phyloP scores from a whole-genome alignment of 225 moss, liverwort and hornwort genomes.

The Bryoerythrophyllum caledonicum region DNA sequence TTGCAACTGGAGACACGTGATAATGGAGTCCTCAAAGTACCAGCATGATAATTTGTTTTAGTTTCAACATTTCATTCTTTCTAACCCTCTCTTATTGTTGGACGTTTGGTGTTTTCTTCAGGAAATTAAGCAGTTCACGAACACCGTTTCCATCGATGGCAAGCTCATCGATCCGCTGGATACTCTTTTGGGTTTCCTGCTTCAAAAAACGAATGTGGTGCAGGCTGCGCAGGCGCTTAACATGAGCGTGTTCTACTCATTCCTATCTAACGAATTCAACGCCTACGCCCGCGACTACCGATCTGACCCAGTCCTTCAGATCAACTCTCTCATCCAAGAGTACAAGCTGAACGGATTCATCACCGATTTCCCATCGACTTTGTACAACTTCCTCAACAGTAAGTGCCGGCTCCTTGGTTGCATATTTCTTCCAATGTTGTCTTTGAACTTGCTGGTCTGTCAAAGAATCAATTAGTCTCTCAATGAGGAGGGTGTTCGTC shows the following conservation, averaged over 20 bases:
- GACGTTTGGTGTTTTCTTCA: constrained; percentile 24
- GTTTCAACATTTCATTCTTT: neutral
- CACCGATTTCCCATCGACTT: constrained; percentile 71
- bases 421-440: too few relatives aligned
- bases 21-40: too few relatives aligned
- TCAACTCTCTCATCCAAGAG: constrained; percentile 39
- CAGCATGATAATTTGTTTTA: too few relatives aligned
- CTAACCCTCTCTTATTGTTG: neutral
- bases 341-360: constrained; percentile 70
- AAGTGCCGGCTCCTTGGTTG: constrained; percentile 8
- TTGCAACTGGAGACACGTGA: too few relatives aligned
- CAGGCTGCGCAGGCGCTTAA: constrained; percentile 64
- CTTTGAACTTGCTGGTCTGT: too few relatives aligned
- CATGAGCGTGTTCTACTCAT: constrained; percentile 63
- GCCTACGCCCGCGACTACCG: constrained; percentile 49
- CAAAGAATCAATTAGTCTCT: too few relatives aligned
- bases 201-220: constrained; percentile 34
- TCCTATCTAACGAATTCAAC: constrained; percentile 60
- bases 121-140: constrained; percentile 74
- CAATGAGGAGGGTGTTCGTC: too few relatives aligned
- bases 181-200: neutral
- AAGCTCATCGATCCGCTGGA: constrained; percentile 59
- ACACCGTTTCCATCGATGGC: constrained; percentile 46
- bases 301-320: constrained; percentile 66
- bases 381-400: constrained; percentile 62